Evolutionary conservation across 352 stramenopile genomes (phyloP), one percentile per base, ranked within the genome.

Genomic region (Phytophthora fragariaefolia): DNA sequence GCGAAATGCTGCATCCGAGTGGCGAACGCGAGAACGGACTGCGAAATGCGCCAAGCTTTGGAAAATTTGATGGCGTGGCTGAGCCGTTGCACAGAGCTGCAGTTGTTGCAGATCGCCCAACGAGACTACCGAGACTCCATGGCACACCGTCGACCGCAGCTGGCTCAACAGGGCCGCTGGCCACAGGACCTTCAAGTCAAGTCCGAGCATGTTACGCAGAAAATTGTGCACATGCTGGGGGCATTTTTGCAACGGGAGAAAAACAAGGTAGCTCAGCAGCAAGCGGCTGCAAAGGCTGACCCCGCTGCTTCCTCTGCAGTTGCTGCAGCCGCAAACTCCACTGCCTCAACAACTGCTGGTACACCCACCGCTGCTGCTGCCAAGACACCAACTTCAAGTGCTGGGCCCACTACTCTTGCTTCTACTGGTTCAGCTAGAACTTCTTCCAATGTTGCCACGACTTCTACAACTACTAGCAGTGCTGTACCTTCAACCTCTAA

Each of bases 41-140:
- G 72, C 17, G 81, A 92, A 36, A 82, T 89, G 54, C 76, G 80
- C 4, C 63, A 71, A 32, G 73, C 76, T 7, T 61, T 93, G 8
- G 83, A 92, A 18, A 86, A 84, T 34, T 63, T 91, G 54, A 77
- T 53, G 6, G 59, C 65, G 47, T 93, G 85, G 85, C 67, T 91
- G 38, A 71, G 83, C 20, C 80, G 74, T 1, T 88, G 77, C 61
- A 65, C 69, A 10, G 81, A 93, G 53, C 28, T 76, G 0, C 55
- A 58, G 42, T 28, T 93, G 43, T 49, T 92, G 27, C 70, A 77
- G 23, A 78, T 93, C 3, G 85, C 85, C 1, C 56, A 86, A 36
- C 76, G 78, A 17, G 85, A 93, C 49, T 86, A 88, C 28, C 64
- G 66, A 3, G 71, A 85, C 17, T 77, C 78, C 0, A 54, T 88